Evolutionary conservation across 345 rosid species (phyloP).

Genomic region (Citrus trifoliata): DNA sequence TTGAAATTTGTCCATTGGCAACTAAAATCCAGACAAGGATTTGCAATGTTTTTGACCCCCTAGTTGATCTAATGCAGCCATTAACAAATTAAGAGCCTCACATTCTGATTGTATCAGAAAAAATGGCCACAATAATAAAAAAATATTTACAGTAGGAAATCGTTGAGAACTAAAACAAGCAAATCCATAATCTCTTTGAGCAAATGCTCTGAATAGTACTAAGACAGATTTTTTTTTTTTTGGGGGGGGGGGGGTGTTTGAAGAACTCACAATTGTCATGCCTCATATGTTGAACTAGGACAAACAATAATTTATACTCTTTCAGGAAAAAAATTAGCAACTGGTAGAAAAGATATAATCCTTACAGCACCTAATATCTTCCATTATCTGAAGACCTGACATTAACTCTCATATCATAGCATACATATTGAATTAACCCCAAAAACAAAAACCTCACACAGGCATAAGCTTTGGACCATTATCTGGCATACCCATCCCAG

Average conservation of each 20-base stretch:
- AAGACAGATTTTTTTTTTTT: no score
- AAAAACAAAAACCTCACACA: constrained; percentile 26
- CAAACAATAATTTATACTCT: neutral
- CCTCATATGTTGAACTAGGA: neutral
- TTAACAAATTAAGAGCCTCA: neutral
- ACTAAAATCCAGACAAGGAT: neutral
- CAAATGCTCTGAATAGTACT: no score
- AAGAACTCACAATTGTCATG: no score
- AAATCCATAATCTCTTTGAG: neutral
- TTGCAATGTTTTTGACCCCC: neutral
- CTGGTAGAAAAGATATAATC: neutral
- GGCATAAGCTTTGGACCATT: constrained; percentile 82
- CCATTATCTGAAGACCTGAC: neutral
- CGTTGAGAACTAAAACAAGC: neutral
- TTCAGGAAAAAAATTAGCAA: neutral
- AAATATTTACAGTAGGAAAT: neutral
- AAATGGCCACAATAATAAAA: neutral
- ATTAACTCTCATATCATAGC: neutral
- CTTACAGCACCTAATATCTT: constrained; percentile 12
- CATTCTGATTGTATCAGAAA: neutral
- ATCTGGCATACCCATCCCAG: constrained; percentile 96
- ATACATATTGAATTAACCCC: neutral
- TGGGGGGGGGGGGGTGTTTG: no score
- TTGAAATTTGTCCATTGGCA: neutral
- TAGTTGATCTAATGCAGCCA: neutral